Evolutionary conservation across 2,329 filamentous ascomycete species (phyloP).

Genomic region (Paramyrothecium roridum): DNA sequence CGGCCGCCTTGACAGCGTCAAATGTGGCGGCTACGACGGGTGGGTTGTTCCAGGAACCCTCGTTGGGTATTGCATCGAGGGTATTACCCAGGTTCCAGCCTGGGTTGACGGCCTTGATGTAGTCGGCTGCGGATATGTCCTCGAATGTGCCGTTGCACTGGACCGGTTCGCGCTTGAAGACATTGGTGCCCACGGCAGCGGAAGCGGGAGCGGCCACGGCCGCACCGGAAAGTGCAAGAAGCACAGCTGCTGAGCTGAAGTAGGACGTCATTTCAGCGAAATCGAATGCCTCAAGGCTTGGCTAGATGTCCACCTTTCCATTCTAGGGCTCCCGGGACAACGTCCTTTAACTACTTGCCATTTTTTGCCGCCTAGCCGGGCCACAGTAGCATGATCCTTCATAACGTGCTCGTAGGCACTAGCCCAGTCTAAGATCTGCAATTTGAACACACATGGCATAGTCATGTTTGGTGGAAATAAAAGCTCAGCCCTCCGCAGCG

Average conservation of each 20-base stretch:
- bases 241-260: neutral
- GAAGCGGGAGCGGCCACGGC: neutral
- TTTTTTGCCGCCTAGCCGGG: neutral
- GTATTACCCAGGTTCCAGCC: conserved; percentile 1
- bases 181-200: neutral
- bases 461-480: neutral
- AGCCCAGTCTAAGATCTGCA: neutral
- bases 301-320: neutral
- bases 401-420: neutral
- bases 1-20: conserved; percentile 45
- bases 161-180: neutral
- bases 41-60: conserved; percentile 58
- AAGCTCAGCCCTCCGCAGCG: neutral
- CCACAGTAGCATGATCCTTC: neutral
- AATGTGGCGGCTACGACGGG: conserved; percentile 48
- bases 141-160: conserved; percentile 1
- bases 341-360: neutral
- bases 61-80: conserved; percentile 47
- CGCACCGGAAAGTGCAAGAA: neutral
- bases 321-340: too few species aligned
- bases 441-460: neutral
- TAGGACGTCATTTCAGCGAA: neutral
- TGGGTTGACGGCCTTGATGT: neutral
- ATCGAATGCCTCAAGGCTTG: neutral
- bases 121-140: conserved; percentile 1